Percentiles rank a stretch among this genome's conserved stretches.
These are phyloP conservation scores for Simmondsia chinensis DNA, from an alignment of 148 eudicot species.

Conservation along the genomic window DNA sequence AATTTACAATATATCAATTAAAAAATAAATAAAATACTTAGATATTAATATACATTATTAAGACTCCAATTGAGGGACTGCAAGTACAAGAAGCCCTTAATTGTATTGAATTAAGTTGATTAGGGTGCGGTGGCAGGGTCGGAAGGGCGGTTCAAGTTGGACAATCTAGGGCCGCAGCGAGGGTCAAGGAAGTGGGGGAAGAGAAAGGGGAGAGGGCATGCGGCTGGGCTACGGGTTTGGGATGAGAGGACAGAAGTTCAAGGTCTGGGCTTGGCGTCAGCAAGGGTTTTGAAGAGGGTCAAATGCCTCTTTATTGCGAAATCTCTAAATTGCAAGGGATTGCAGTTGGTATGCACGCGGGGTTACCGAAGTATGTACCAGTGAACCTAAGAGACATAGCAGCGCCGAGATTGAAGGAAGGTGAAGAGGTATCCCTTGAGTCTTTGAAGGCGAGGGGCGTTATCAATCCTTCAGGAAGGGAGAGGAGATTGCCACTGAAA, in stretches of 20 bases:
- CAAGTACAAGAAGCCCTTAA: conserved; percentile 6
- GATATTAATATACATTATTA: too few species aligned
- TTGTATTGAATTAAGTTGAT: conserved; percentile 19
- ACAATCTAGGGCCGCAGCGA: conserved; percentile 66
- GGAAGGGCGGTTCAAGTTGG: conserved; percentile 35
- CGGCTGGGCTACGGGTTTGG: conserved; percentile 97
- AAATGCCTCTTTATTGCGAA: conserved; percentile 71
- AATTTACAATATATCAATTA: too few species aligned
- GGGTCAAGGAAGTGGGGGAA: conserved; percentile 74
- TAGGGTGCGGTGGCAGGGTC: neutral
- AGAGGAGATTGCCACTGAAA: conserved; percentile 82
- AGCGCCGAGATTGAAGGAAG: conserved; percentile 68
- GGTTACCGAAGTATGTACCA: conserved; percentile 76
- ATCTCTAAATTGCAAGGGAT: conserved; percentile 80
- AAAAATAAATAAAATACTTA: too few species aligned
- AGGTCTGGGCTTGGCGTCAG: conserved; percentile 82
- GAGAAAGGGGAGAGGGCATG: conserved; percentile 75
- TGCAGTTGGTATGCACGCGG: conserved; percentile 90
- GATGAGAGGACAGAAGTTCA: conserved; percentile 88
- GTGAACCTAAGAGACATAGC: conserved; percentile 85
- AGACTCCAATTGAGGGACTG: conserved; percentile 17
- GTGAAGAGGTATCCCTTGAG: conserved; percentile 87
- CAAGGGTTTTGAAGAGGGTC: conserved; percentile 90
- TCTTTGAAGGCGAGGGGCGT: conserved; percentile 62
- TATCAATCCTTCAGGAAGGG: conserved; percentile 91